Base-by-base conservation (phyloP, 768 basidiomycete species). In the Termitomyces bulborhizus region DNA sequence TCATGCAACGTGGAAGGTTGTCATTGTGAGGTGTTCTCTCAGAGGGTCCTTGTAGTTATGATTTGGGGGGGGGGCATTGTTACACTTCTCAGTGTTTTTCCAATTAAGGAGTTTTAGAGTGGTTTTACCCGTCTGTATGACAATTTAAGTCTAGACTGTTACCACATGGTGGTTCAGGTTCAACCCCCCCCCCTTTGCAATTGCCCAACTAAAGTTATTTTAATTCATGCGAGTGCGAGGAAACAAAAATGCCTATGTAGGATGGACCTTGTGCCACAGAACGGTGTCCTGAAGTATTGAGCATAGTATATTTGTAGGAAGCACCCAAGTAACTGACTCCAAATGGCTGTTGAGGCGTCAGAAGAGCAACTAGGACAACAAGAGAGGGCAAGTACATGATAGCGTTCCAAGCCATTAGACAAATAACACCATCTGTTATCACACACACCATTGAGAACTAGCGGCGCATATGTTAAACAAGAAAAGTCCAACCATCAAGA, bases 301-400 rank as follows among this genome's bases (percentile, higher is more conserved):
- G 76, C 8, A 98, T 89, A 0, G 96, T 98, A 66, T 98, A 98
- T 70, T 99, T 98, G 76, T 90, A 98, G 1, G 92, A 89, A 1
- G 93, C 93, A 0, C 97, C 97, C 0, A 93, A 90, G 63, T 93
- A 95, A 68, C 89, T 93, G 42, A 93, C 91, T 2, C 96, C 97
- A 54, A 91, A 93, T 0, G 95, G 91, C 93, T 98, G 46, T 12
- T 43, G 51, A n/a, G 37, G 27, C 7, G 42, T 57, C 31, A 62
- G 37, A 21, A 11, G 36, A 46, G 13, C 8, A 2, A 29, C n/a
- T 31, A 53, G 51, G 53, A 32, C 21, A 42, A 54, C n/a, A 9
- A 44, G 37, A 51, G 12, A 56, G 44, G n/a, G 7, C 15, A 66
- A 84, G 65, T 67, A 95, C 93, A 63, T 88, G 86, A 63, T 94